Evolutionary conservation across 495 filamentous ascomycete species (phyloP).

Genomic region (Chaetomium fimeti): DNA sequence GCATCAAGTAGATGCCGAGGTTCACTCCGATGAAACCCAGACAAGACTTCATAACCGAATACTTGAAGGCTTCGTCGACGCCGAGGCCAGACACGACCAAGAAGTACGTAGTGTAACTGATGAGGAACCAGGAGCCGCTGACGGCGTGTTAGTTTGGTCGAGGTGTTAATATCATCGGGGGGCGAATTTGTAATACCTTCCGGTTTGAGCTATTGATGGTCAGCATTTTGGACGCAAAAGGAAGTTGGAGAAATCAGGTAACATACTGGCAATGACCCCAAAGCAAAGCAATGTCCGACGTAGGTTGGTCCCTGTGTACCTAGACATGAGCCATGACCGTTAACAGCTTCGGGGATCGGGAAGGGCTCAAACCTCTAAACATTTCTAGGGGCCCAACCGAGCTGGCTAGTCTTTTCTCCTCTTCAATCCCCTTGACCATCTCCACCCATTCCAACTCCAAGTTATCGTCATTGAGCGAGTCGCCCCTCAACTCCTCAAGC

Average conservation of each 20-base stretch:
- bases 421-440: slow-evolving; percentile 41
- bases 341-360: background rate
- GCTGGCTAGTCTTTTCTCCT: slow-evolving; percentile 35
- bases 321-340: background rate
- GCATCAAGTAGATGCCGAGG: slow-evolving; percentile 42
- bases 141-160: background rate
- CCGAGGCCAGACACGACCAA: slow-evolving; percentile 40
- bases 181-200: background rate
- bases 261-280: slow-evolving; percentile 31
- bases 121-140: slow-evolving; percentile 39
- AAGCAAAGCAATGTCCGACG: slow-evolving; percentile 43
- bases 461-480: slow-evolving; percentile 40
- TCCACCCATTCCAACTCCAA: slow-evolving; percentile 43
- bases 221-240: background rate
- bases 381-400: slow-evolving; percentile 38
- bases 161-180: background rate
- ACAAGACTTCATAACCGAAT: slow-evolving; percentile 41
- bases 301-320: slow-evolving; percentile 39
- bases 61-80: slow-evolving; percentile 43
- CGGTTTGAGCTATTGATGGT: slow-evolving; percentile 6
- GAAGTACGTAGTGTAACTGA: slow-evolving; percentile 46
- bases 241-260: too few species aligned
- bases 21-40: slow-evolving; percentile 35
- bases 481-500: slow-evolving; percentile 38
- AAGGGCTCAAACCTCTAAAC: slow-evolving; percentile 23